Evolutionary conservation across 108 stramenopile genomes (phyloP).

Genomic region (Chaetoceros tenuissimus): DNA sequence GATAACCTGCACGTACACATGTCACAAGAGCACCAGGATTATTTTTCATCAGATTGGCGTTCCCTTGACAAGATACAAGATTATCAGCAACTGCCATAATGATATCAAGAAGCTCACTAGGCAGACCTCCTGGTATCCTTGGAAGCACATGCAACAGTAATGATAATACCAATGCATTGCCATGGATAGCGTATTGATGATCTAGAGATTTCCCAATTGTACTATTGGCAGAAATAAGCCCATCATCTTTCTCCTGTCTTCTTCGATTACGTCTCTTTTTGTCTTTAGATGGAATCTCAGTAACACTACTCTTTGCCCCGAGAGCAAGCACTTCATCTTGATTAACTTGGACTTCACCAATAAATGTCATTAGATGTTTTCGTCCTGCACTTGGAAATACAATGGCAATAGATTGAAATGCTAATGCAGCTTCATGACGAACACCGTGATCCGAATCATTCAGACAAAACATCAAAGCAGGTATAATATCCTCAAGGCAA

Average conservation of each 20-base stretch:
- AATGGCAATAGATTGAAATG: conserved; percentile 46
- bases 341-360: conserved; percentile 36
- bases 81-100: conserved; percentile 52
- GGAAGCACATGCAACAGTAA: conserved; percentile 63
- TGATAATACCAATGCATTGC: conserved; percentile 54
- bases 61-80: conserved; percentile 44
- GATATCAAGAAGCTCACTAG: conserved; percentile 36
- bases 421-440: conserved; percentile 71
- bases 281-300: conserved; percentile 2
- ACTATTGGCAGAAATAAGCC: conserved; percentile 12
- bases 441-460: conserved; percentile 69
- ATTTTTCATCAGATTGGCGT: conserved; percentile 37
- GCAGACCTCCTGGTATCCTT: conserved; percentile 53
- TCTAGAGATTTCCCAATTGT: conserved; percentile 16
- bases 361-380: conserved; percentile 21
- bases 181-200: conserved; percentile 68
- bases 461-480: conserved; percentile 46
- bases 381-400: conserved; percentile 53
- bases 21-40: conserved; percentile 60
- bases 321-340: conserved; percentile 39
- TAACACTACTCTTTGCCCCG: conserved; percentile 16
- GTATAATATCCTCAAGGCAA: conserved; percentile 44
- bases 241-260: conserved; percentile 4
- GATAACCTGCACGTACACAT: conserved; percentile 68
- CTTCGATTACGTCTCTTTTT: neutral